Evolutionary conservation across 805 yeast species (phyloP), one percentile per base, ranked within the genome.

Genomic region (Saturnispora zaruensis): DNA sequence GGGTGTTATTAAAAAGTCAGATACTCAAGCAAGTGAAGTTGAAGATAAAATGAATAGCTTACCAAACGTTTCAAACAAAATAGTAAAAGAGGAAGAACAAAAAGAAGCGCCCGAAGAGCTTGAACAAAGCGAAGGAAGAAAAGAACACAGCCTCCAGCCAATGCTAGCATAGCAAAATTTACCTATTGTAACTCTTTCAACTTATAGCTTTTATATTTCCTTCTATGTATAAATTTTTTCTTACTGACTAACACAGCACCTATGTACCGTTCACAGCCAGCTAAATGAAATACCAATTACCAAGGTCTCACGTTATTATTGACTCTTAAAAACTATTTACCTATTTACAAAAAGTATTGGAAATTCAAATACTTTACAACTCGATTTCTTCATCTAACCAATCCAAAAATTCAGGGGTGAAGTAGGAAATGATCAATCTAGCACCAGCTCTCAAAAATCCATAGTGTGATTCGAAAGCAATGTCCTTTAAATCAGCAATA

Each of bases 361-460:
- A 24, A 53, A 48, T 28, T 11, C 13, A 5, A 13, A 20, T 46
- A 49, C 28, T 51, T 60, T 37, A 59, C 53, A 55, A 57, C 42
- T 54, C 41, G 21, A 45, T 38, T 20, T 61, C 59, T 46, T 65
- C 73, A 54, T 73, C 76, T 58, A 91, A 74, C 99, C 99, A 93
- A 38, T 87, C 96, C 63, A 93, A 75, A 60, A 93, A 89, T 60
- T 91, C 96, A 8, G 99, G 99, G 3, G 98, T 85, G 63, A 93
- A 87, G 69, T 93, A 93, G 45, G 95, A 80, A 58, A 93, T 89
- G 52, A 93, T 80, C 59, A 93, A 70, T 61, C 89, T 80, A 14
- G 98, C 98, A 52, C 99, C 99, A 0, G 99, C 99, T 66, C 99
- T 79, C 53, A 91, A 74, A 61, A 87, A 83, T 1, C 99, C 97